These are phyloP conservation scores for Chlorophyllum brunneum DNA, from an alignment of 768 basidiomycete genomes.

Conservation along the genomic window DNA sequence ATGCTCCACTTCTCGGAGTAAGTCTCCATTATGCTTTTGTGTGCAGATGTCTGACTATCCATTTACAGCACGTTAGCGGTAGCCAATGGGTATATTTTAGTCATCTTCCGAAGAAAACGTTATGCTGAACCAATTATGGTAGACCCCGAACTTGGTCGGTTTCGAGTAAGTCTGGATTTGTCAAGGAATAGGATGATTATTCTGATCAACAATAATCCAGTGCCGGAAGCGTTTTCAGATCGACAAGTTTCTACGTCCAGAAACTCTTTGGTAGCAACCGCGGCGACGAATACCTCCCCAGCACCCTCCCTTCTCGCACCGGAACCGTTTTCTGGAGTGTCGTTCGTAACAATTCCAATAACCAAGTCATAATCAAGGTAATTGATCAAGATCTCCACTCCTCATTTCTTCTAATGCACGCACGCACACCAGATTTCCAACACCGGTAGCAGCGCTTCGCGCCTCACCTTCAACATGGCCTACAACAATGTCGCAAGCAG, in stretches of 20 bases:
- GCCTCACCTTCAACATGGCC: conserved; percentile 50
- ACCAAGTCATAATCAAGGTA: conserved; percentile 59
- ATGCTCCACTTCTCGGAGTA: conserved; percentile 55
- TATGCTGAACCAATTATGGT: conserved; percentile 2
- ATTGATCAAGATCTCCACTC: background rate
- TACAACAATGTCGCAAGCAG: conserved; percentile 41
- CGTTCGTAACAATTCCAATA: conserved; percentile 31
- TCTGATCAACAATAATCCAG: conserved; percentile 26
- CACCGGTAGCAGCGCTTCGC: conserved; percentile 34
- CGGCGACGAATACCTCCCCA: conserved; percentile 61
- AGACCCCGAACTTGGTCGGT: conserved; percentile 57
- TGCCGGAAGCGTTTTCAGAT: conserved; percentile 49
- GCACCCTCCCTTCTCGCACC: conserved; percentile 44
- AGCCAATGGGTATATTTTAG: conserved; percentile 50
- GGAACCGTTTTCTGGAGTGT: conserved; percentile 66
- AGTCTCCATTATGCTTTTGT: conserved; percentile 11
- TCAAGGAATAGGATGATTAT: background rate
- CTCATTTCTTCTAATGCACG: background rate
- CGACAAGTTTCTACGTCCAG: conserved; percentile 61
- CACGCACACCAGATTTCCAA: conserved; percentile 44
- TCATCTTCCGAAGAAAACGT: background rate
- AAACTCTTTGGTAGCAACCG: conserved; percentile 61
- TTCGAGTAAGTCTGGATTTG: conserved; percentile 52
- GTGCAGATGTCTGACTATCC: background rate
- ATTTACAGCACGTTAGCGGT: conserved; percentile 41